Base-by-base conservation (phyloP, 169 alveolate species). In the Hepatocystis sp. region DNA sequence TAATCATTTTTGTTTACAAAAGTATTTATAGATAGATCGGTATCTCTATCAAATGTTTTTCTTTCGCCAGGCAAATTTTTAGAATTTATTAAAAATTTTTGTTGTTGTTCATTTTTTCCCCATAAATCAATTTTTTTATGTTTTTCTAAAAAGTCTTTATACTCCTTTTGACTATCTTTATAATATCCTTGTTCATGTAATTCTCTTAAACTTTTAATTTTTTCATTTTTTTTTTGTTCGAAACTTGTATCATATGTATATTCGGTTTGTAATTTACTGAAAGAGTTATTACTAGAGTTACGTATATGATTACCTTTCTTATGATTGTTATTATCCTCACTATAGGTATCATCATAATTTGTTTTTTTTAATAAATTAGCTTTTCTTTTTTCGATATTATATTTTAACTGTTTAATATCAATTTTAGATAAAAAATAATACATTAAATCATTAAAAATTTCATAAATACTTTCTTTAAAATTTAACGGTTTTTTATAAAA, bases 151-250 rank as follows among this genome's bases (percentile, higher is more conserved):
- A 92, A 92, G 51, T 90, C 93, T 88, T 89, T 90, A 53, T 92
- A 92, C 49, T 88, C 49, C 42, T 91, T 76, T 58, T 91, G 86
- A 47, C 90, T 84, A 51, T 89, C 91, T 47, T 85, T 92, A 52
- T 85, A 92, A 55, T 84, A 88, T 4, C 96, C 96, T 46, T 92
- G 93, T 55, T 92, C 96, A 89, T 92, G 96, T 90, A 92, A 63
- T 61, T 92, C 96, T 44, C 96, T 68, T 42, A 92, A 90, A 34
- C 96, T 91, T 67, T 78, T 51, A 15, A 88, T 49, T 30, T 47
- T 15, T 42, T 58, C 52, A 53, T 63, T 81, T 28, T 32, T 17
- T n/a, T 39, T 68, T 5, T 44, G 36, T 32, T 55, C 13, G 17
- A 53, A 27, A 10, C 19, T 49, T 15, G 56, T 28, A 58, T 55